These are phyloP conservation scores for Angophora floribunda DNA, from an alignment of 345 rosid genomes.

Conservation along the genomic window DNA sequence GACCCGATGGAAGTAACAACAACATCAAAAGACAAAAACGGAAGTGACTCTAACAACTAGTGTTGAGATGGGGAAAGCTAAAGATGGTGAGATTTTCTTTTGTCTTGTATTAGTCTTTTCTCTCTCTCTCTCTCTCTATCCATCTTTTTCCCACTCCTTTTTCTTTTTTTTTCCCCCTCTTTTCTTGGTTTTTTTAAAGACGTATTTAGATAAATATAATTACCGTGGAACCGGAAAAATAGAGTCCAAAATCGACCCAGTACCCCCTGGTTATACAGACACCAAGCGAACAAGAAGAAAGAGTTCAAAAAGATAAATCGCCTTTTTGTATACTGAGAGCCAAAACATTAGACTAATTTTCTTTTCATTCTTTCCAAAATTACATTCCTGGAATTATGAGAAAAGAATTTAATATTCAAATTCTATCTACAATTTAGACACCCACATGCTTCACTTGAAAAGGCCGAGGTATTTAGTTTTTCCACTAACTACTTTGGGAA, in stretches of 20 bases:
- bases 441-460: not conserved
- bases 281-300: not conserved
- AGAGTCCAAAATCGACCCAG: no score
- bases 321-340: not conserved
- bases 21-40: conserved; percentile 10
- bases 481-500: no score
- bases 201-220: not conserved
- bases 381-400: no score
- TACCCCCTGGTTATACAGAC: no score
- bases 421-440: no score
- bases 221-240: not conserved
- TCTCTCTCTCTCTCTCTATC: not conserved
- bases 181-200: not conserved
- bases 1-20: not conserved
- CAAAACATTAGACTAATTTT: not conserved
- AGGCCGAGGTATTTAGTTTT: not conserved
- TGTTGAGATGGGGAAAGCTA: not conserved
- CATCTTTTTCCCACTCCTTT: not conserved
- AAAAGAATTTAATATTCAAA: no score
- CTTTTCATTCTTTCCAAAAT: not conserved
- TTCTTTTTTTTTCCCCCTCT: not conserved
- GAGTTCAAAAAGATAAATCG: not conserved
- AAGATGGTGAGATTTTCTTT: not conserved
- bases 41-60: not conserved
- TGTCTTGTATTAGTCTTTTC: not conserved